Conservation (phyloP, 768 basidiomycete species). For the Chalciporus pseudorubinellus region DNA sequence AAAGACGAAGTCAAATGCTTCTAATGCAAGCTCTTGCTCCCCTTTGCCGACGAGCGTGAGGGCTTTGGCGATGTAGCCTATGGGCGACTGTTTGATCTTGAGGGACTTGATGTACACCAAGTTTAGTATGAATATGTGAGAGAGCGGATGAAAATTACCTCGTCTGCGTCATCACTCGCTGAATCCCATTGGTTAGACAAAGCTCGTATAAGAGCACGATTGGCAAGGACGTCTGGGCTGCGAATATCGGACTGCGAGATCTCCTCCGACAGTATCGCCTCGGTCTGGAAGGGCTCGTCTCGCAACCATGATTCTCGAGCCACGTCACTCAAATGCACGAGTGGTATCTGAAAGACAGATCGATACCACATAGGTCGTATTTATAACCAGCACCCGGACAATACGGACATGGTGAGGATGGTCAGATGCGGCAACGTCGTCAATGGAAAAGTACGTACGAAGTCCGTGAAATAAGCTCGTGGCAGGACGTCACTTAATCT, state of each 20-base stretch:
- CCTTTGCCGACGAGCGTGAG: background rate
- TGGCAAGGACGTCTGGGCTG: background rate
- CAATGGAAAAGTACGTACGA: background rate
- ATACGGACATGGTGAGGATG: too few relatives aligned
- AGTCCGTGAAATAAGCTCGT: background rate
- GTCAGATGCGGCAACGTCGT: background rate
- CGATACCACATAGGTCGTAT: background rate
- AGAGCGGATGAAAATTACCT: conserved; percentile 9
- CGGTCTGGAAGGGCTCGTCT: background rate
- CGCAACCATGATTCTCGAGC: background rate
- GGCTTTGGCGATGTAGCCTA: conserved; percentile 7
- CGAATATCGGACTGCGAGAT: background rate
- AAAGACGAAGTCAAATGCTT: conserved; percentile 5
- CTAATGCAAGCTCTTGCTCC: conserved; percentile 1
- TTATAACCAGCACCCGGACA: too few relatives aligned
- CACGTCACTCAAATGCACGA: background rate
- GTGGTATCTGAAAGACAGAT: background rate
- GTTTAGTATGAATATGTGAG: conserved; percentile 2
- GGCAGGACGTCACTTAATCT: conserved; percentile 1
- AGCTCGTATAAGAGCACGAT: background rate
- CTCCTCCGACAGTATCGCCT: background rate
- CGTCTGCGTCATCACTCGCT: background rate
- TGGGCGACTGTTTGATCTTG: conserved; percentile 3
- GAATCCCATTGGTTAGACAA: background rate
- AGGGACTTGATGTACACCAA: background rate